These are phyloP conservation scores for Ailanthus altissimus DNA, from an alignment of 345 rosid species.

Conservation along the genomic window DNA sequence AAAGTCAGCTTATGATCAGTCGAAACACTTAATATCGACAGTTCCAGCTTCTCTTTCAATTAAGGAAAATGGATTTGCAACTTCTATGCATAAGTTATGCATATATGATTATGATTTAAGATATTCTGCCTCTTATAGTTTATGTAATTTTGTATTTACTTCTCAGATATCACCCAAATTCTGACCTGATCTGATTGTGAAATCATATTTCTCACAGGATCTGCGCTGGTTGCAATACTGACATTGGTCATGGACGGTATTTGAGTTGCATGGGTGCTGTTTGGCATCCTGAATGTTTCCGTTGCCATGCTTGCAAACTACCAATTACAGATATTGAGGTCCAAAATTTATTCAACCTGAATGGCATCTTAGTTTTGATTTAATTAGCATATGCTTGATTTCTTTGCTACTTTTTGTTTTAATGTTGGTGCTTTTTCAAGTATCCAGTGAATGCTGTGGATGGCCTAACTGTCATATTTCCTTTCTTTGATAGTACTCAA, in stretches of 20 bases:
- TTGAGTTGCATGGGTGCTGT: conserved; percentile 72
- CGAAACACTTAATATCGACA: background rate
- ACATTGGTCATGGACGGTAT: conserved; percentile 73
- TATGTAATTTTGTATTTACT: background rate
- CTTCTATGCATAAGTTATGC: background rate
- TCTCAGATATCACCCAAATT: background rate
- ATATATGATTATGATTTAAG: background rate
- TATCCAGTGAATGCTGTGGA: conserved; percentile 3
- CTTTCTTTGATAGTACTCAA: conserved; percentile 52
- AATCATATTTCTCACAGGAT: conserved; percentile 41
- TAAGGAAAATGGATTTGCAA: background rate
- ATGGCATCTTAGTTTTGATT: conserved; percentile 11
- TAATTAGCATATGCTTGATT: conserved; percentile 17
- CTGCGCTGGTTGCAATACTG: conserved; percentile 70
- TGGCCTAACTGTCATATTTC: conserved; percentile 26
- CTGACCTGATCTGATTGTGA: conserved; percentile 25
- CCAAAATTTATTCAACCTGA: conserved; percentile 10
- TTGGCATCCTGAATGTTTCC: conserved; percentile 91
- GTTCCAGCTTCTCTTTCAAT: background rate
- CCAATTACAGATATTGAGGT: conserved; percentile 87
- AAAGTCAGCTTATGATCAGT: background rate
- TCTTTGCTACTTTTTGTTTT: conserved; percentile 5
- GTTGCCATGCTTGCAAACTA: conserved; percentile 70
- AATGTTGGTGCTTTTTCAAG: background rate
- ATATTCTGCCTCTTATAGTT: conserved; percentile 14